These are phyloP conservation scores for Eimeria brunetti DNA, from an alignment of 169 alveolate genomes.

Conservation along the genomic window DNA sequence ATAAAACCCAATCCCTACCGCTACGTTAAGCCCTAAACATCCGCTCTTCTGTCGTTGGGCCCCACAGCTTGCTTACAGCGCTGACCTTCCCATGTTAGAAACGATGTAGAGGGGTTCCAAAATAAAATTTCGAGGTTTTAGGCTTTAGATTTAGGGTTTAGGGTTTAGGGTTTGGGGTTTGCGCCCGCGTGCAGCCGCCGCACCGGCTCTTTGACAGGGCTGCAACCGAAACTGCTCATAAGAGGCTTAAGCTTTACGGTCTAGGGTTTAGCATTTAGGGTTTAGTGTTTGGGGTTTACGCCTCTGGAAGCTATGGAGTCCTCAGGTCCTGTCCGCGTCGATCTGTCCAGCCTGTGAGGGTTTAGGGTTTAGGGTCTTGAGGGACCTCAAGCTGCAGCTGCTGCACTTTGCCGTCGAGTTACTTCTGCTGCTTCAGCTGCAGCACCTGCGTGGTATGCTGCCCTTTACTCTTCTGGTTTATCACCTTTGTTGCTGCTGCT, in stretches of 20 bases:
- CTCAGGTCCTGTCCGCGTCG: neutral
- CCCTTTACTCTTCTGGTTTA: neutral
- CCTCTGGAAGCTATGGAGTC: neutral
- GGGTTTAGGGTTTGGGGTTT: constrained; percentile 32
- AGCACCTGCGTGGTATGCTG: neutral
- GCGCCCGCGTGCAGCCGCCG: neutral
- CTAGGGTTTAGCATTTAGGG: neutral
- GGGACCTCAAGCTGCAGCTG: neutral
- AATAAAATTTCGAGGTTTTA: neutral
- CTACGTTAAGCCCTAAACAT: neutral
- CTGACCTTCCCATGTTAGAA: too few relatives aligned
- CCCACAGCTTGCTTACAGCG: too few relatives aligned
- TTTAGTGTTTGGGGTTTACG: neutral
- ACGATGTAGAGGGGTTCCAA: constrained; percentile 88
- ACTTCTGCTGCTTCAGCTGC: constrained; percentile 9
- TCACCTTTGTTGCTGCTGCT: constrained; percentile 11
- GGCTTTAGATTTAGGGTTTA: neutral
- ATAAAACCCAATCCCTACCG: too few relatives aligned
- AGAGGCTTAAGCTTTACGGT: neutral
- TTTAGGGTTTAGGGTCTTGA: neutral
- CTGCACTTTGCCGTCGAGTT: neutral
- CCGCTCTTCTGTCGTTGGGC: neutral
- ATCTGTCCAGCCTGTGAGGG: neutral
- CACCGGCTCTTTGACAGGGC: neutral
- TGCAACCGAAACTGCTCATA: neutral